Percentiles rank a stretch among this genome's conserved stretches.
phyloP scores from a whole-genome alignment of 495 filamentous ascomycete species.

The Penicillium nucicola region DNA sequence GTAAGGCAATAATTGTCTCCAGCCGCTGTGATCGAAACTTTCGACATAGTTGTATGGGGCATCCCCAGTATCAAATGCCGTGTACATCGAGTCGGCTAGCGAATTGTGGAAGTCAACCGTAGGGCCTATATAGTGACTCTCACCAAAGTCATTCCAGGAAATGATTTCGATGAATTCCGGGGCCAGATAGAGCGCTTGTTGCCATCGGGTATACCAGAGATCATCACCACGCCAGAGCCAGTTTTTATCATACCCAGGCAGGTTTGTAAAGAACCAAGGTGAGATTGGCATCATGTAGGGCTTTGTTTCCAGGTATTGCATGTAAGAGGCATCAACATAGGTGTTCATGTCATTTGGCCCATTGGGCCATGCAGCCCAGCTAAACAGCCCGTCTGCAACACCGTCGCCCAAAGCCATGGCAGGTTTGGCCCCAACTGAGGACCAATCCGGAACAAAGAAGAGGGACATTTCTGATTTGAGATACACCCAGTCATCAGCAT shows the following conservation, averaged over 20 bases:
- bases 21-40: slow-evolving; percentile 51
- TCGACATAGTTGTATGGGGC: slow-evolving; percentile 48
- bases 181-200: slow-evolving; percentile 58
- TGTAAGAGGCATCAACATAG: slow-evolving; percentile 53
- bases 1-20: slow-evolving; percentile 56
- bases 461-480: slow-evolving; percentile 49
- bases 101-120: too few species aligned
- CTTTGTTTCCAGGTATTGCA: slow-evolving; percentile 48
- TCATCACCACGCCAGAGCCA: slow-evolving; percentile 71
- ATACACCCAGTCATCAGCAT: slow-evolving; percentile 53
- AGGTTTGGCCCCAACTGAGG: slow-evolving; percentile 52
- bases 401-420: slow-evolving; percentile 40
- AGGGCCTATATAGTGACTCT: slow-evolving; percentile 70
- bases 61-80: slow-evolving; percentile 33
- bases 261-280: slow-evolving; percentile 73
- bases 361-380: slow-evolving; percentile 74
- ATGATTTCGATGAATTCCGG: slow-evolving; percentile 60
- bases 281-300: slow-evolving; percentile 78
- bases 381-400: slow-evolving; percentile 60
- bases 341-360: slow-evolving; percentile 53
- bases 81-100: slow-evolving; percentile 29
- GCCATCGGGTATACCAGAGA: slow-evolving; percentile 74
- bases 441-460: slow-evolving; percentile 64
- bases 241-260: slow-evolving; percentile 68
- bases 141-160: slow-evolving; percentile 75